Base-by-base conservation (phyloP, 1,284 basidiomycete genomes). In the Xanthoconium separans region DNA sequence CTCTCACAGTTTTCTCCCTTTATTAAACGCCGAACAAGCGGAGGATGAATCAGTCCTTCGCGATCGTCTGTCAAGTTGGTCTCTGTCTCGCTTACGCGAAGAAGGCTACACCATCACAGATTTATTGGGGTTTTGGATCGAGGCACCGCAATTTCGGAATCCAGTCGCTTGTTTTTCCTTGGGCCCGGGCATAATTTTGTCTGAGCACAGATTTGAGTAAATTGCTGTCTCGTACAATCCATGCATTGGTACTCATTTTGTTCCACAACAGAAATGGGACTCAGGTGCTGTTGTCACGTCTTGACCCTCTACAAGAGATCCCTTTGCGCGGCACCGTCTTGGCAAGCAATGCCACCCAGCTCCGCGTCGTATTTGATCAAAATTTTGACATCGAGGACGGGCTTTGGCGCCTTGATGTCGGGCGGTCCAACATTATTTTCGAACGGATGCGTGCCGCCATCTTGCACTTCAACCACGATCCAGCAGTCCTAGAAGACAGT, bases 371-470 rank as follows among this genome's bases (percentile, higher is more conserved):
- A 4, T 90, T 91, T 54, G 70, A 77, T 1, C 73, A 81, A 24
- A 65, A 70, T n/a, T 78, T 83, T 44, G 78, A 80, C 15, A 81
- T 49, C 33, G 70, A 71, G 31, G 73, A 77, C 6, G 76, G 76
- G 2, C 52, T 64, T 29, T 92, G 90, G 90, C 76, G 90, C 66
- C 66, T 95, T 40, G 92, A 95, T 64, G 69, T 92, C 3, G 89
- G 85, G 2, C 75, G 75, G 33, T 85, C 83, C 37, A 85, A 86
- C 61, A 78, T 89, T 50, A 77, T 85, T 10, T 85, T 82, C 57
- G 76, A 85, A 41, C 81, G 88, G 43, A 92, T 92, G 81, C 77
- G 82, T 18, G 70, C 77, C 2, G 92, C 93, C 6, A 78, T 95
- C 20, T 65, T 73, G 12, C 68, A 76, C 15, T 69, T 95, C 20